Percentiles rank a stretch among this genome's conserved stretches.
phyloP scores from a whole-genome alignment of 2,329 filamentous ascomycete species.

The Cladosporium sp. region DNA sequence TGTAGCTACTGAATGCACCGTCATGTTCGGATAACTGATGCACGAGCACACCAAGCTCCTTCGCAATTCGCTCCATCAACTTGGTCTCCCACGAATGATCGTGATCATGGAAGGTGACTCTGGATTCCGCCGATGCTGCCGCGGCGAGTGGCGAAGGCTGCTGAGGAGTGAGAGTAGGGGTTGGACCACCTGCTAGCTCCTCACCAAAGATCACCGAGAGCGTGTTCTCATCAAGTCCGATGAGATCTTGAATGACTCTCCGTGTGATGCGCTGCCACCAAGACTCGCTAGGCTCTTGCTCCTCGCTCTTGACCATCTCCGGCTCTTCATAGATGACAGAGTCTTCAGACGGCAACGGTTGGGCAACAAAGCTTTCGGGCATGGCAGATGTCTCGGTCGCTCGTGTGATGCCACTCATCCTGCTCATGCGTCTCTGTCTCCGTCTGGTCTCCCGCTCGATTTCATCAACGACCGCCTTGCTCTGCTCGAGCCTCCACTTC shows the following conservation, averaged over 20 bases:
- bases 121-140: slow-evolving; percentile 23
- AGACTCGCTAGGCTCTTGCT: slow-evolving; percentile 49
- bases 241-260: slow-evolving; percentile 80
- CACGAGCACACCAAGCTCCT: slow-evolving; percentile 79
- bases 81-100: slow-evolving; percentile 65
- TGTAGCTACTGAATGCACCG: slow-evolving; percentile 82
- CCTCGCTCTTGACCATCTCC: slow-evolving; percentile 22
- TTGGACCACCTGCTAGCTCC: slow-evolving; percentile 50
- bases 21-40: slow-evolving; percentile 82
- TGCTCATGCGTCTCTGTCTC: slow-evolving; percentile 58
- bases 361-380: slow-evolving; percentile 17
- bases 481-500: slow-evolving; percentile 88
- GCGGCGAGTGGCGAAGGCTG: slow-evolving; percentile 30
- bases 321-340: slow-evolving; percentile 22
- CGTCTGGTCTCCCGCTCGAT: slow-evolving; percentile 77
- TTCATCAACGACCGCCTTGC: slow-evolving; percentile 76
- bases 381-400: slow-evolving; percentile 21
- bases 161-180: slow-evolving; percentile 25
- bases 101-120: slow-evolving; percentile 32
- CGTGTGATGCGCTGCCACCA: slow-evolving; percentile 79
- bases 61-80: slow-evolving; percentile 78
- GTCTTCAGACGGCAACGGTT: slow-evolving; percentile 20
- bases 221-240: slow-evolving; percentile 83
- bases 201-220: slow-evolving; percentile 87
- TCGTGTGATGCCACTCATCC: slow-evolving; percentile 45